Conservation (phyloP, 495 filamentous ascomycete species). For the Pseudomonodictys pantanalensis region DNA sequence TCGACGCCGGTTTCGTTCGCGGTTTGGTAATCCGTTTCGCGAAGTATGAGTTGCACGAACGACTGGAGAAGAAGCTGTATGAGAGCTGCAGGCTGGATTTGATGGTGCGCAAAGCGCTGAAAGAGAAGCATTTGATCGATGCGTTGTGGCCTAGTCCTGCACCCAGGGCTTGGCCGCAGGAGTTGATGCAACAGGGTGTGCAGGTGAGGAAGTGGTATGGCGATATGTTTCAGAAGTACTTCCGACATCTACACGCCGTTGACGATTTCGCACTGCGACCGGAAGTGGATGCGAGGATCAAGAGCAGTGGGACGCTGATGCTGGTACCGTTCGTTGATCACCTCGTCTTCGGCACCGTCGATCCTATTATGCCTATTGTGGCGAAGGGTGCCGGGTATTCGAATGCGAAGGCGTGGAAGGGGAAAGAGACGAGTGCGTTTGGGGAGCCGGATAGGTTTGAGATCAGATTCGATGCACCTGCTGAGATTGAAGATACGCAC, state of each 20-base stretch:
- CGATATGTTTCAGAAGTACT: constrained; percentile 36
- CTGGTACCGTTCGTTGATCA: constrained; percentile 29
- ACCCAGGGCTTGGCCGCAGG: constrained; percentile 1
- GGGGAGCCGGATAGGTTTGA: constrained; percentile 26
- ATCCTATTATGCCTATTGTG: constrained; percentile 29
- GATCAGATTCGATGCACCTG: constrained; percentile 28
- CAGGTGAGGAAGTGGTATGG: constrained; percentile 29
- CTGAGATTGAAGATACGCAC: constrained; percentile 18
- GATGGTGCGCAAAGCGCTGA: constrained; percentile 33
- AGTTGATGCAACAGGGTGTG: constrained; percentile 23
- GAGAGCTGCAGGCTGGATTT: constrained; percentile 25
- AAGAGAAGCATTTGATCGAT: constrained; percentile 34
- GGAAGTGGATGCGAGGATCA: constrained; percentile 27
- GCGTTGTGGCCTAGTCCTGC: constrained; percentile 24
- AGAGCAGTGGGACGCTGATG: constrained; percentile 21
- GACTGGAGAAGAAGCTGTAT: constrained; percentile 34
- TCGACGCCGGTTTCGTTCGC: constrained; percentile 25
- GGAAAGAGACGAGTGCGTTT: constrained; percentile 16
- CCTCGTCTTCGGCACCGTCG: constrained; percentile 25
- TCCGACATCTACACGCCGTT: constrained; percentile 21
- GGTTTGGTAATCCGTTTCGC: constrained; percentile 29
- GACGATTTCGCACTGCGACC: constrained; percentile 22
- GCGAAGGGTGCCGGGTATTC: constrained; percentile 21
- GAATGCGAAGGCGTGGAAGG: constrained; percentile 14
- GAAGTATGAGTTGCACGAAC: constrained; percentile 31